Conservation (phyloP, 345 rosid genomes). For the Cardiospermum halicacabum region DNA sequence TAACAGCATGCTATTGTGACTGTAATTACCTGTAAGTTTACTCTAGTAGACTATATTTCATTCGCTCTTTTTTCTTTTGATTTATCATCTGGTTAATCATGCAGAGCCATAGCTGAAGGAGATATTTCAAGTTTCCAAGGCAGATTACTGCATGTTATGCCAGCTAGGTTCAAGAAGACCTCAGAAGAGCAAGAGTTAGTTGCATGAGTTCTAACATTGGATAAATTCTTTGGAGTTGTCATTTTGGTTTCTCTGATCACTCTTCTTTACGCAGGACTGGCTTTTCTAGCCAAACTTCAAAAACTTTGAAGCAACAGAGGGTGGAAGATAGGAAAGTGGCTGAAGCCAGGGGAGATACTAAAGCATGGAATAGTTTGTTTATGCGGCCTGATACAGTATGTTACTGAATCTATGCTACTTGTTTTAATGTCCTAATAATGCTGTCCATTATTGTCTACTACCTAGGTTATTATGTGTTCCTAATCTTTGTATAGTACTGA, state of each 20-base stretch:
- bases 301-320: slow-evolving; percentile 69
- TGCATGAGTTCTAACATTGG: slow-evolving; percentile 5
- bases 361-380: slow-evolving; percentile 92
- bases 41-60: neutral
- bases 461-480: neutral
- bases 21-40: neutral
- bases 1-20: neutral
- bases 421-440: neutral
- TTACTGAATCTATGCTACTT: neutral
- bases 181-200: slow-evolving; percentile 58
- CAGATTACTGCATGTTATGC: slow-evolving; percentile 82
- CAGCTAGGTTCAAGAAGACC: slow-evolving; percentile 47
- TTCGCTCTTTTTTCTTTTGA: neutral
- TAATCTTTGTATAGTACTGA: neutral
- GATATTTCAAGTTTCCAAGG: slow-evolving; percentile 89
- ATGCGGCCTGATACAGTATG: slow-evolving; percentile 89
- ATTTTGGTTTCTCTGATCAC: neutral
- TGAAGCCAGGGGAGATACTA: slow-evolving; percentile 84
- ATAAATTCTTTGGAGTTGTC: slow-evolving; percentile 1
- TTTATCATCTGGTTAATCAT: slow-evolving; percentile 20
- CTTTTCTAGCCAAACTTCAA: slow-evolving; percentile 33
- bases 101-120: slow-evolving; percentile 72
- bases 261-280: slow-evolving; percentile 26
- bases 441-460: neutral
- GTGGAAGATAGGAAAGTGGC: slow-evolving; percentile 83